Evolutionary conservation across 768 basidiomycete genomes (phyloP).

Genomic region (Tulasnella sp.): DNA sequence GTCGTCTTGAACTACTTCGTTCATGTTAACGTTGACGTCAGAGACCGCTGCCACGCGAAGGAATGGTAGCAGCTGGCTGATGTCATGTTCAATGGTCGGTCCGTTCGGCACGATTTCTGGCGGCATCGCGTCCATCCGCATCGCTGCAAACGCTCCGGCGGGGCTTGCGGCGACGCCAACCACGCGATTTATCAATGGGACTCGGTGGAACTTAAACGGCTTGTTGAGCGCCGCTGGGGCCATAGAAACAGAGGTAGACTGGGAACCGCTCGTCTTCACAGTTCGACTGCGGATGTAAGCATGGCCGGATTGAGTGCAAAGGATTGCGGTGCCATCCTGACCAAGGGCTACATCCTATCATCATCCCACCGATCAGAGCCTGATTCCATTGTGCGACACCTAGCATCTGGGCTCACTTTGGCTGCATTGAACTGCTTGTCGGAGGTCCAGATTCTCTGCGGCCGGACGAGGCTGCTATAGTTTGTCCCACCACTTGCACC

Average conservation of each 20-base stretch:
- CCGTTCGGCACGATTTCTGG: conserved; percentile 46
- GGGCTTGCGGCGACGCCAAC: conserved; percentile 74
- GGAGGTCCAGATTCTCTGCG: conserved; percentile 85
- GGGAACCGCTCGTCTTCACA: conserved; percentile 21
- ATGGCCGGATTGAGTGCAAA: conserved; percentile 92
- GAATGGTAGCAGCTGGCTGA: conserved; percentile 56
- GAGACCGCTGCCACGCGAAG: conserved; percentile 12
- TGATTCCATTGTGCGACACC: too few relatives aligned
- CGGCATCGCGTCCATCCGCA: conserved; percentile 62
- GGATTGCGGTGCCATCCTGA: conserved; percentile 74
- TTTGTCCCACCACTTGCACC: not conserved
- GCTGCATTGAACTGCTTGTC: conserved; percentile 80
- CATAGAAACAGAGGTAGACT: conserved; percentile 30
- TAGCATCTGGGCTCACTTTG: conserved; percentile 34
- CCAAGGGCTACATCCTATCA: conserved; percentile 78
- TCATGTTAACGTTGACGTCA: conserved; percentile 1
- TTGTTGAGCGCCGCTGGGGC: conserved; percentile 28
- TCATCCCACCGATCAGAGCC: not conserved
- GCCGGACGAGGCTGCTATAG: conserved; percentile 34
- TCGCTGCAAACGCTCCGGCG: conserved; percentile 79
- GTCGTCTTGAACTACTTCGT: not conserved
- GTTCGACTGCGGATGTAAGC: conserved; percentile 74
- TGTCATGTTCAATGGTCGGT: conserved; percentile 49
- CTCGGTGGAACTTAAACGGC: conserved; percentile 58
- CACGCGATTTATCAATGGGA: conserved; percentile 77